These are phyloP conservation scores for Psidium friedrichsthalianum DNA, from an alignment of 345 rosid species.

Conservation along the genomic window DNA sequence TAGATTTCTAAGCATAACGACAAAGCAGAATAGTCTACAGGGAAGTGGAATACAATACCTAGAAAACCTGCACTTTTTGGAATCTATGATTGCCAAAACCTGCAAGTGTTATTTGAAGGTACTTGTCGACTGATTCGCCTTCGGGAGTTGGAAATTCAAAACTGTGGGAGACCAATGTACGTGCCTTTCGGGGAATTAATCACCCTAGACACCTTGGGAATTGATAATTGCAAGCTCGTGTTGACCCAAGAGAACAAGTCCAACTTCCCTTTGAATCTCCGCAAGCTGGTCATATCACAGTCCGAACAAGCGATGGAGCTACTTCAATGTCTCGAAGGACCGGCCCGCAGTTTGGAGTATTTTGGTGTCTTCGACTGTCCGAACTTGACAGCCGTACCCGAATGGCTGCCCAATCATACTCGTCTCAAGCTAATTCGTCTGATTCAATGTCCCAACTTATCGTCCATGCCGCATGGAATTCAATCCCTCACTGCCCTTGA, in stretches of 20 bases:
- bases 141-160: accelerated
- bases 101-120: not conserved
- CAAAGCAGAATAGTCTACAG: not conserved
- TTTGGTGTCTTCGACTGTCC: accelerated
- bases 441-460: not conserved
- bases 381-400: not conserved
- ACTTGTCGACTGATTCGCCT: not conserved
- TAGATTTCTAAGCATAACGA: accelerated
- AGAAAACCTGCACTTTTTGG: accelerated
- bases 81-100: accelerated
- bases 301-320: not conserved
- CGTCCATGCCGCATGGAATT: not conserved
- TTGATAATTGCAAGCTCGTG: not conserved
- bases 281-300: accelerated
- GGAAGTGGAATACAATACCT: not conserved
- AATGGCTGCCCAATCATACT: not conserved
- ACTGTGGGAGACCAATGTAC: not conserved
- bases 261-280: not conserved
- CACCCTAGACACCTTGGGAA: accelerated
- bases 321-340: not conserved
- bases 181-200: not conserved
- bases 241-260: not conserved
- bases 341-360: not conserved
- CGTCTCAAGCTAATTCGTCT: not conserved
- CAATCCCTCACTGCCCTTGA: not conserved